Evolutionary conservation across 2,329 filamentous ascomycete genomes (phyloP), one percentile per base, ranked within the genome.

Genomic region (Trichophyton mentagrophytes): DNA sequence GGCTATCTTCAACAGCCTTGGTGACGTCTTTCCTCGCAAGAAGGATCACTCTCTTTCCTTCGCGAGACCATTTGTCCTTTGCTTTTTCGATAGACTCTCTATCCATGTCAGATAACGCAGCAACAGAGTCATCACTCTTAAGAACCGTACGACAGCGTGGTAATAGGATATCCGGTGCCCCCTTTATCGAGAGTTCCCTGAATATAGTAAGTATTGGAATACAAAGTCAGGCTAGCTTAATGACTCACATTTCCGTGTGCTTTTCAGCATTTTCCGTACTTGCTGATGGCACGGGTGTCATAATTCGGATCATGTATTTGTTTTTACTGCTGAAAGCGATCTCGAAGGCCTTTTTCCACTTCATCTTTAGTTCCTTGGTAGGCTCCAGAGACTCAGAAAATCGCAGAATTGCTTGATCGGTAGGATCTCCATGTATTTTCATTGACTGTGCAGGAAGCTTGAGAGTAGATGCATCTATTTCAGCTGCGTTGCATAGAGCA

Each of bases 321-420:
- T 90, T 90, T 76, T 89, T 89, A 73, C 85, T 89, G 74, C 90
- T 90, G 71, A 91, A 91, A 0, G 85, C 82, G 30, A 89, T 76
- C 60, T 87, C 83, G 66, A 84, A 90, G 1, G 81, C 79, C 59
- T 81, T 84, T 58, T 80, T 80, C 85, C 86, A 90, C 64, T 79
- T 77, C 13, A 78, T 76, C 6, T 84, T 80, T 3, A 87, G 73
- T 58, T 86, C 80, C 0, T 78, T 72, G 0, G 88, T 82, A 0
- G 82, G 75, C 0, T 81, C 81, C 55, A 90, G 76, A 2, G 76
- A 75, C 70, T 90, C 86, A 0, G 86, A 84, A 61, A 91, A 86
- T 60, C 87, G 80, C 4, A 91, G 77, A 36, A 90, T 80, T 17
- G 88, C 87, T 67, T 86, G 83, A 67, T 91, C 88, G 0, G 88